phyloP scores from a whole-genome alignment of 805 yeast genomes.

The Cyberlindnera xylosilytica region DNA sequence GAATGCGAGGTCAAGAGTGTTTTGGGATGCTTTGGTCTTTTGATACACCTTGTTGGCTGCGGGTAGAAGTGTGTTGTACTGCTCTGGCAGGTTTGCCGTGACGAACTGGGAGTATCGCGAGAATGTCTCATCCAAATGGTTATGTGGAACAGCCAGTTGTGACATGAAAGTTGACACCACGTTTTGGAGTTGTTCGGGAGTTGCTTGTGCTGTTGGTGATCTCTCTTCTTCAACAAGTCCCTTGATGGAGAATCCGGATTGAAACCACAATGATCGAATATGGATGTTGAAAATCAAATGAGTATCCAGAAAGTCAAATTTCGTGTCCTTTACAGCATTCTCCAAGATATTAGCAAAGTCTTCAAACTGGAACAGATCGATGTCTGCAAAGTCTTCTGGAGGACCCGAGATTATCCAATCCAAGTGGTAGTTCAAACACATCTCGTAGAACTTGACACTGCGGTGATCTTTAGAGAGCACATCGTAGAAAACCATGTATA shows the following conservation, averaged over 20 bases:
- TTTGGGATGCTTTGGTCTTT: constrained; percentile 30
- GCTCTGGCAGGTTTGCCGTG: constrained; percentile 26
- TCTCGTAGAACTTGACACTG: constrained; percentile 2
- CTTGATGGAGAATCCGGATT: constrained; percentile 1
- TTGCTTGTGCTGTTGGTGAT: not conserved
- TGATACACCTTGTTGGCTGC: constrained; percentile 34
- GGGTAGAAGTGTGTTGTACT: constrained; percentile 36
- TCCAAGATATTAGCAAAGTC: constrained; percentile 1
- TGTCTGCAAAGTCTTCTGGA: constrained; percentile 2
- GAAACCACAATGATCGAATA: not conserved
- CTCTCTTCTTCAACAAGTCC: constrained; percentile 6
- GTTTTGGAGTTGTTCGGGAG: not conserved
- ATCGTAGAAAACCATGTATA: constrained; percentile 1
- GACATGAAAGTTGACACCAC: constrained; percentile 17
- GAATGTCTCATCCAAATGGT: constrained; percentile 37
- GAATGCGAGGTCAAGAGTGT: constrained; percentile 34
- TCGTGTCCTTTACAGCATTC: not conserved
- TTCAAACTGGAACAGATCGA: constrained; percentile 1
- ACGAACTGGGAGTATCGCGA: constrained; percentile 39
- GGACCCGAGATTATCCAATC: constrained; percentile 3
- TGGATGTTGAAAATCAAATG: not conserved
- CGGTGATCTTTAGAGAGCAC: not conserved
- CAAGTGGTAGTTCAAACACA: constrained; percentile 4
- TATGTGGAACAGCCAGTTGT: constrained; percentile 41
- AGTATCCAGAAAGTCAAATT: constrained; percentile 1